Conservation (phyloP, 2,329 filamentous ascomycete species). For the Aspergillus floridensis region DNA sequence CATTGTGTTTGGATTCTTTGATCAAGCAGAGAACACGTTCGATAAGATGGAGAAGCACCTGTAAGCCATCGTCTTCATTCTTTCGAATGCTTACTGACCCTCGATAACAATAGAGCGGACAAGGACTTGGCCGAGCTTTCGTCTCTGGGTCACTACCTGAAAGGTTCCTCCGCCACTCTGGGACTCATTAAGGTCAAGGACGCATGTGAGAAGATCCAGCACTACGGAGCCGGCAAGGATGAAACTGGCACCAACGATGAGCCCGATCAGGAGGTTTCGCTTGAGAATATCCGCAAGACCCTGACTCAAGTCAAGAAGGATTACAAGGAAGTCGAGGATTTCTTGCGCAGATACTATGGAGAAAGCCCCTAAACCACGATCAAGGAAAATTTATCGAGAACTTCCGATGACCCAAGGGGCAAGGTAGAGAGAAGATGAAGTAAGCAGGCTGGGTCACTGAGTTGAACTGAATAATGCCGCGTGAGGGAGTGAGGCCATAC, state of each 20-base stretch:
- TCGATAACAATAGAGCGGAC: conserved; percentile 52
- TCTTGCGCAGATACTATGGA: conserved; percentile 69
- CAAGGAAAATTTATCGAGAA: neutral
- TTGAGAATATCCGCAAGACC: conserved; percentile 68
- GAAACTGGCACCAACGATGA: conserved; percentile 68
- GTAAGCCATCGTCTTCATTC: conserved; percentile 56
- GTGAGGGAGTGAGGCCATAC: conserved; percentile 12
- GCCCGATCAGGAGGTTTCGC: conserved; percentile 64
- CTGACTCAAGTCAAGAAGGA: conserved; percentile 72
- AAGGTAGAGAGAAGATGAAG: conserved; percentile 5
- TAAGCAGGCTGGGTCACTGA: conserved; percentile 12
- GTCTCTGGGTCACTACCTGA: conserved; percentile 88
- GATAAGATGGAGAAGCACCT: conserved; percentile 75
- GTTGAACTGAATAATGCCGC: conserved; percentile 20
- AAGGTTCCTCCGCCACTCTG: conserved; percentile 92
- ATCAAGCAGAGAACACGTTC: conserved; percentile 86
- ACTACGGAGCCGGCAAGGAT: conserved; percentile 80
- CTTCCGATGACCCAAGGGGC: conserved; percentile 5
- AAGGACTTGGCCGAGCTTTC: conserved; percentile 74
- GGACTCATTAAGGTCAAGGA: conserved; percentile 89
- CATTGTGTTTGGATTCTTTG: conserved; percentile 89
- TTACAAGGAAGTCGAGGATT: conserved; percentile 68
- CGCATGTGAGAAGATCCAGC: conserved; percentile 93
- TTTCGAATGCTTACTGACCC: neutral
- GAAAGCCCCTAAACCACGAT: conserved; percentile 29